phyloP scores from a whole-genome alignment of 2,329 filamentous ascomycete species.

The Cladosporium sp. region DNA sequence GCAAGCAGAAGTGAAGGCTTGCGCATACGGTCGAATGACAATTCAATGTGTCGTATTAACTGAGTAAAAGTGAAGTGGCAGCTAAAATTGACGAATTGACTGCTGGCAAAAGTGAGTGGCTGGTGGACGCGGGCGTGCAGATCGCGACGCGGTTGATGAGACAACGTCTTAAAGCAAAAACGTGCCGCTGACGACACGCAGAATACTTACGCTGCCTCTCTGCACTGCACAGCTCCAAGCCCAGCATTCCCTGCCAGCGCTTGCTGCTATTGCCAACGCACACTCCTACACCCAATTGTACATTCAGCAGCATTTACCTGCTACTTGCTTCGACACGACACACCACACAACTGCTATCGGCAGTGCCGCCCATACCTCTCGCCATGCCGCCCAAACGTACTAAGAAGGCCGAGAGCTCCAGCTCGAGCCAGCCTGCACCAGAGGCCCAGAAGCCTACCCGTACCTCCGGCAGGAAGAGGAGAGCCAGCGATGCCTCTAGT shows the following conservation, averaged over 20 bases:
- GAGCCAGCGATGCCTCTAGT: slow-evolving; percentile 26
- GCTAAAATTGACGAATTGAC: background rate
- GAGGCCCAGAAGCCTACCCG: slow-evolving; percentile 18
- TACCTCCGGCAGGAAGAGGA: slow-evolving; percentile 22
- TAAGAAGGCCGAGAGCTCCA: slow-evolving; percentile 14
- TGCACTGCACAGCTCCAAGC: background rate
- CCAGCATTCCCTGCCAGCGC: background rate
- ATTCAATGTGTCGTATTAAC: background rate
- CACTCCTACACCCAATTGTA: background rate
- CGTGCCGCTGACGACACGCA: background rate
- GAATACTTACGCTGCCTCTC: background rate
- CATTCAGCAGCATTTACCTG: background rate
- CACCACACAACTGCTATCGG: background rate
- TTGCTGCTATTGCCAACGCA: background rate
- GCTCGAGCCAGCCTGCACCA: slow-evolving; percentile 17
- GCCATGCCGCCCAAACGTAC: slow-evolving; percentile 26
- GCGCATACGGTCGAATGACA: too few relatives aligned
- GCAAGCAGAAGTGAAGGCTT: background rate
- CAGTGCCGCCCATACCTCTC: background rate
- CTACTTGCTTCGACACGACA: background rate
- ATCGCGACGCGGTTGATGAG: background rate
- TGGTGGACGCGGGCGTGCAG: background rate
- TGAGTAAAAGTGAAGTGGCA: background rate
- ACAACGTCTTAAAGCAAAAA: background rate
- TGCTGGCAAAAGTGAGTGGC: background rate